Percentiles rank a stretch among this genome's conserved stretches.
Conservation (phyloP, 768 basidiomycete species). For the Psilocybe cyanescens region DNA sequence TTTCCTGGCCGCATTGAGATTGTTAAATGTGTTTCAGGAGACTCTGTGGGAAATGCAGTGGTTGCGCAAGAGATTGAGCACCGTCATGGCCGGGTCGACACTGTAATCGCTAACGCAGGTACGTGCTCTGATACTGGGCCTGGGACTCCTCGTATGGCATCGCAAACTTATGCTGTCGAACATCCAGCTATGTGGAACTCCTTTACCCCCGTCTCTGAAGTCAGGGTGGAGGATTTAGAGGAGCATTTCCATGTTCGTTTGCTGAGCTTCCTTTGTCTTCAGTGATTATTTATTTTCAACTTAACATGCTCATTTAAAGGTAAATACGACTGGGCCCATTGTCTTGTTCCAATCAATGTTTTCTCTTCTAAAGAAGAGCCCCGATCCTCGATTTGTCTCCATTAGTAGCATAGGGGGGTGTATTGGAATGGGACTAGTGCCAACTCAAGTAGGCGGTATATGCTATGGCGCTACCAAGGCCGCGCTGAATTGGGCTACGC, state of each 20-base stretch:
- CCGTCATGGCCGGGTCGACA: neutral
- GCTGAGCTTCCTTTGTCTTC: too few species aligned
- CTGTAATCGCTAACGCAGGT: slow-evolving; percentile 1
- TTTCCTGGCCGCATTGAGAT: neutral
- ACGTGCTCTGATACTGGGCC: neutral
- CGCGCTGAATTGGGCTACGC: slow-evolving; percentile 3
- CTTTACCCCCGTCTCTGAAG: neutral
- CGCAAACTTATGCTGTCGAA: too few species aligned
- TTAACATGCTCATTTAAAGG: neutral
- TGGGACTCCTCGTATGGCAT: too few species aligned
- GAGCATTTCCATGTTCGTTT: neutral
- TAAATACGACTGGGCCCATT: slow-evolving; percentile 4
- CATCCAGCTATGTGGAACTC: neutral
- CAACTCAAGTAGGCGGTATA: neutral
- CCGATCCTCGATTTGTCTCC: slow-evolving; percentile 5
- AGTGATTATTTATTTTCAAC: too few species aligned
- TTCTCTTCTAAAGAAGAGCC: neutral
- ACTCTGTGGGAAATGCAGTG: neutral
- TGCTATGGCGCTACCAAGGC: slow-evolving; percentile 5
- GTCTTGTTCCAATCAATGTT: slow-evolving; percentile 8
- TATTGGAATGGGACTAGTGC: neutral
- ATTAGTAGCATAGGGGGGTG: neutral
- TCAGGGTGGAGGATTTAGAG: neutral
- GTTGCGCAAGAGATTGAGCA: neutral
- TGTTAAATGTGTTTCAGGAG: slow-evolving; percentile 1